A percentile compares a stretch with the other conserved stretches of the same genome.
Conservation (phyloP, 345 rosid genomes). For the Populus deltoides region DNA sequence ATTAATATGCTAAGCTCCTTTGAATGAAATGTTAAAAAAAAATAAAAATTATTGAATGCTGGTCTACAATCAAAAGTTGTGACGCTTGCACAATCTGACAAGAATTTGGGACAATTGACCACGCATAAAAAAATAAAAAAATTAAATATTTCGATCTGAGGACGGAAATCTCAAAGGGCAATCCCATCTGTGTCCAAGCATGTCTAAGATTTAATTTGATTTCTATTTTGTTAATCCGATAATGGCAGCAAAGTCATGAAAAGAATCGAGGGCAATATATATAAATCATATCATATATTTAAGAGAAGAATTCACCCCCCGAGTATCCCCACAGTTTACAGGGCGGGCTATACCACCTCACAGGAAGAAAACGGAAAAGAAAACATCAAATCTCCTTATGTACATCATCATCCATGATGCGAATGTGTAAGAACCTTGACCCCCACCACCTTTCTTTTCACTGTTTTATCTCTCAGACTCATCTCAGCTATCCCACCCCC, state of each 20-base stretch:
- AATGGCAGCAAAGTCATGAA: neutral
- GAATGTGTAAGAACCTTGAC: constrained; percentile 4
- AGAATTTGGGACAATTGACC: too few species aligned
- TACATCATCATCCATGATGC: constrained; percentile 35
- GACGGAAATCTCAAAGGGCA: too few species aligned
- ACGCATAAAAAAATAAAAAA: too few species aligned
- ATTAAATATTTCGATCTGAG: too few species aligned
- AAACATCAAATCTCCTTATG: constrained; percentile 25
- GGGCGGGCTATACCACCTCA: constrained; percentile 28
- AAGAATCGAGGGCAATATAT: constrained; percentile 26
- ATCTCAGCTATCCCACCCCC: constrained; percentile 17
- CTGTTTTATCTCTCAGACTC: constrained; percentile 11
- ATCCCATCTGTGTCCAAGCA: too few species aligned
- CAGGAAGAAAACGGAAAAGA: neutral
- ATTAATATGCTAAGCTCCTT: too few species aligned
- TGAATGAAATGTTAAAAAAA: too few species aligned
- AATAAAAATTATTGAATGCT: too few species aligned
- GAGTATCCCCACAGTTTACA: constrained; percentile 42
- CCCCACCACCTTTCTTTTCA: constrained; percentile 6
- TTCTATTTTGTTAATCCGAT: too few species aligned
- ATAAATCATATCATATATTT: neutral
- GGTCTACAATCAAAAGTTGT: too few species aligned
- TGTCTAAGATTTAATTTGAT: too few species aligned
- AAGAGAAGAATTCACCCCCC: constrained; percentile 34
- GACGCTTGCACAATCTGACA: too few species aligned